Evolutionary conservation across 2,329 filamentous ascomycete species (phyloP).

Genomic region (Xylaria arbuscula): DNA sequence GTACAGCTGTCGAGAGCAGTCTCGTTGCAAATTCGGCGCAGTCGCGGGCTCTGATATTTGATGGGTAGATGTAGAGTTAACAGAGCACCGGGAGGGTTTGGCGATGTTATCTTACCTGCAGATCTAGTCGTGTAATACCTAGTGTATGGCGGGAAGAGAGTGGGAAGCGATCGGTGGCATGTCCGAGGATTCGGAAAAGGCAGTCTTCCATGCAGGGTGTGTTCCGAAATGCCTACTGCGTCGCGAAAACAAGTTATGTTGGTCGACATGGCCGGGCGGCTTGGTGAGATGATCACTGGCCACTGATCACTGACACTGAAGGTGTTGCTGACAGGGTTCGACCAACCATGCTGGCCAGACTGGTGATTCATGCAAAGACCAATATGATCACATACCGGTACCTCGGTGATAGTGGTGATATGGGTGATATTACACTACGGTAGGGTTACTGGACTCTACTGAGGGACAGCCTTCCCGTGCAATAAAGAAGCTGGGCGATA

Average conservation of each 20-base stretch:
- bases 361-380: slow-evolving; percentile 32
- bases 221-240: slow-evolving; percentile 19
- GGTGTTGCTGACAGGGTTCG: slow-evolving; percentile 14
- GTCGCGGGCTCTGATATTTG: slow-evolving; percentile 1
- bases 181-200: slow-evolving; percentile 26
- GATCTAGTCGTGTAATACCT: slow-evolving; percentile 27
- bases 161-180: slow-evolving; percentile 34
- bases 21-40: slow-evolving; percentile 9
- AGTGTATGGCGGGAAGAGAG: slow-evolving; percentile 12
- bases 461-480: slow-evolving; percentile 9
- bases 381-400: slow-evolving; percentile 35
- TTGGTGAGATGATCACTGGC: neutral
- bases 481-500: slow-evolving; percentile 18
- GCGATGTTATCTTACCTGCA: slow-evolving; percentile 33
- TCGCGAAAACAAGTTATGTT: slow-evolving; percentile 19
- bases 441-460: slow-evolving; percentile 1
- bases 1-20: slow-evolving; percentile 4
- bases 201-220: slow-evolving; percentile 27
- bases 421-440: neutral
- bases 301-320: slow-evolving; percentile 14
- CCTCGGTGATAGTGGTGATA: slow-evolving; percentile 11
- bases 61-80: slow-evolving; percentile 19
- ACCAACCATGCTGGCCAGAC: slow-evolving; percentile 25
- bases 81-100: slow-evolving; percentile 9
- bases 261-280: neutral